Conservation (phyloP, 805 yeast species). For the Alloascoidea hylecoeti region DNA sequence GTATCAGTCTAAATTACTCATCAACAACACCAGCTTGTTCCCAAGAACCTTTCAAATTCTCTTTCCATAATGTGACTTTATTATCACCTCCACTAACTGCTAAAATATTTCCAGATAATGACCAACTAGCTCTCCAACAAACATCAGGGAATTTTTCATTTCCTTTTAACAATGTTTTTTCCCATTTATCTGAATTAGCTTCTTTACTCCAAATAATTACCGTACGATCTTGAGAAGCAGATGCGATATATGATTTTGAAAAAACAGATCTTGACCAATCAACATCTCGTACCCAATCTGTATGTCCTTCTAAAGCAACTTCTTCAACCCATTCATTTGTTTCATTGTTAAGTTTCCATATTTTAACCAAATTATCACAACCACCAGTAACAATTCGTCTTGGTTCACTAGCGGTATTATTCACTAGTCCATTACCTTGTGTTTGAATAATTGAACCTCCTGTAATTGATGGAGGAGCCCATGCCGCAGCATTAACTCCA, state of each 20-base stretch:
- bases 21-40: constrained; percentile 95
- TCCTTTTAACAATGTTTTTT: constrained; percentile 49
- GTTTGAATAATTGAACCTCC: constrained; percentile 17
- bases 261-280: constrained; percentile 94
- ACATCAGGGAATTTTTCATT: constrained; percentile 88
- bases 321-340: constrained; percentile 53
- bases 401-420: constrained; percentile 14
- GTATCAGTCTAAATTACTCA: constrained; percentile 44
- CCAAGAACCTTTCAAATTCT: constrained; percentile 86
- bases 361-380: constrained; percentile 83
- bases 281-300: constrained; percentile 98
- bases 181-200: constrained; percentile 55
- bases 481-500: constrained; percentile 88
- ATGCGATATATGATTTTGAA: constrained; percentile 79
- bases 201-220: constrained; percentile 94
- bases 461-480: constrained; percentile 58
- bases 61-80: constrained; percentile 94
- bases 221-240: constrained; percentile 93
- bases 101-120: constrained; percentile 85
- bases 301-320: constrained; percentile 73
- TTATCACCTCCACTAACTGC: constrained; percentile 97
- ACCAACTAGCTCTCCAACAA: constrained; percentile 98
- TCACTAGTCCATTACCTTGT: constrained; percentile 12
- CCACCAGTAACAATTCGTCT: constrained; percentile 90
- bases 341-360: constrained; percentile 64